Evolutionary conservation across 139 green algal species (phyloP).

Genomic region (Ettlia oleoabundans): DNA sequence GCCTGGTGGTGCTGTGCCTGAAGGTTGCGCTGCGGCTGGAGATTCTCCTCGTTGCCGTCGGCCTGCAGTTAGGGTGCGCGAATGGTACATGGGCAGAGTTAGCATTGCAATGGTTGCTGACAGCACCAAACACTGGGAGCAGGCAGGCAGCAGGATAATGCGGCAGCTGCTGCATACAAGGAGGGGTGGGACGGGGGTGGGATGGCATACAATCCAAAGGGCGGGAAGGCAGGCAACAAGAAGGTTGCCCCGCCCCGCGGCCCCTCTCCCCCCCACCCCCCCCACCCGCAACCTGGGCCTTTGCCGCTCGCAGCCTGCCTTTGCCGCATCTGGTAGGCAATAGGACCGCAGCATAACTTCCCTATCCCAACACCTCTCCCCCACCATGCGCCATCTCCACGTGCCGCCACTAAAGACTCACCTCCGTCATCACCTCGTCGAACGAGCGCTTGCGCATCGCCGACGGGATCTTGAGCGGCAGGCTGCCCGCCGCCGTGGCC

Average conservation of each 20-base stretch:
- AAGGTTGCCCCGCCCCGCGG: neutral
- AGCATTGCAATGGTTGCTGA: neutral
- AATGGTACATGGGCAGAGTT: neutral
- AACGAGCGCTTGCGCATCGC: constrained; percentile 31
- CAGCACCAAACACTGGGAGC: neutral
- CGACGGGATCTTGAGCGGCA: constrained; percentile 38
- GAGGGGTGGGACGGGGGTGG: neutral
- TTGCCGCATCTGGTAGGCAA: too few relatives aligned
- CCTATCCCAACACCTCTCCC: neutral
- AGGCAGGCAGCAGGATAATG: neutral
- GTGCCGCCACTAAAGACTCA: neutral
- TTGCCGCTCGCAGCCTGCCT: neutral
- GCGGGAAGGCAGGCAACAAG: neutral
- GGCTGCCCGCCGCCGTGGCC: neutral
- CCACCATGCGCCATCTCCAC: neutral
- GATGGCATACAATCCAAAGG: neutral
- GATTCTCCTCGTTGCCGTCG: neutral
- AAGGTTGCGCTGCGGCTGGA: neutral
- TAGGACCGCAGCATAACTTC: neutral
- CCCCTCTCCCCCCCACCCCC: too few relatives aligned
- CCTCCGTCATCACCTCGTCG: neutral
- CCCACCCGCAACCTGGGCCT: too few relatives aligned
- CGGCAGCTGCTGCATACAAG: too few relatives aligned
- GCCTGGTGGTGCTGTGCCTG: neutral
- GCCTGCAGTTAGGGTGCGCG: neutral